Percentiles rank a stretch among this genome's conserved stretches.
Evolutionary conservation across 768 basidiomycete species (phyloP).

Genomic region (Suillus bovinus): DNA sequence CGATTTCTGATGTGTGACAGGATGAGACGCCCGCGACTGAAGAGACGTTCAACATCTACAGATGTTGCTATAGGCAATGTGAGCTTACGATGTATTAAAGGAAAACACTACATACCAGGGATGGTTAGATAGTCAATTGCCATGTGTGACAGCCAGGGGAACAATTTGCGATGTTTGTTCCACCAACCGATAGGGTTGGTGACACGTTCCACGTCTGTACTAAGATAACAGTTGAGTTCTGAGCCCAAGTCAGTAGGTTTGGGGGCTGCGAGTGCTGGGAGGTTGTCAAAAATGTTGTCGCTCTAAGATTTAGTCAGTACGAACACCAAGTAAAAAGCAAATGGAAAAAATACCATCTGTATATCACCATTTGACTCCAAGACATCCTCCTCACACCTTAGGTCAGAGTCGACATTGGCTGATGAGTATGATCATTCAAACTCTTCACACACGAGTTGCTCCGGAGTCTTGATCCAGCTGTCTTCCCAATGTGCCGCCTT

Average conservation of each 20-base stretch:
- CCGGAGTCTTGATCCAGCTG: slow-evolving; percentile 29
- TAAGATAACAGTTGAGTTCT: slow-evolving; percentile 33
- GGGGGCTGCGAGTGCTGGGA: slow-evolving; percentile 22
- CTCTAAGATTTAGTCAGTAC: neutral
- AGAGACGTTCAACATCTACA: no score
- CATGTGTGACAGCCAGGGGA: slow-evolving; percentile 34
- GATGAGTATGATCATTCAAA: slow-evolving; percentile 11
- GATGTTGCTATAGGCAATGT: no score
- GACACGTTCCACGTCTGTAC: slow-evolving; percentile 23
- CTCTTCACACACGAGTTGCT: slow-evolving; percentile 22
- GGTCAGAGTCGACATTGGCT: neutral
- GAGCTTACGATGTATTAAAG: no score
- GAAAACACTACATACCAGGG: no score
- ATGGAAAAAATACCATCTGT: neutral
- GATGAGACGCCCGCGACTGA: no score
- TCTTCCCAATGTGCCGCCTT: no score
- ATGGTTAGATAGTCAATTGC: slow-evolving; percentile 37
- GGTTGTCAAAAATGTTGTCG: slow-evolving; percentile 35
- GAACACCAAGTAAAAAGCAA: neutral
- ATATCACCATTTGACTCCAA: neutral
- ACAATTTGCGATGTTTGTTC: slow-evolving; percentile 21
- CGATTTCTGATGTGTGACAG: no score
- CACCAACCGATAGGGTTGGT: slow-evolving; percentile 33
- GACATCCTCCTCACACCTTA: neutral
- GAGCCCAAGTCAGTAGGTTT: slow-evolving; percentile 25